These are phyloP conservation scores for Candolleomyces aberdarensis DNA, from an alignment of 768 basidiomycete genomes.

Conservation along the genomic window DNA sequence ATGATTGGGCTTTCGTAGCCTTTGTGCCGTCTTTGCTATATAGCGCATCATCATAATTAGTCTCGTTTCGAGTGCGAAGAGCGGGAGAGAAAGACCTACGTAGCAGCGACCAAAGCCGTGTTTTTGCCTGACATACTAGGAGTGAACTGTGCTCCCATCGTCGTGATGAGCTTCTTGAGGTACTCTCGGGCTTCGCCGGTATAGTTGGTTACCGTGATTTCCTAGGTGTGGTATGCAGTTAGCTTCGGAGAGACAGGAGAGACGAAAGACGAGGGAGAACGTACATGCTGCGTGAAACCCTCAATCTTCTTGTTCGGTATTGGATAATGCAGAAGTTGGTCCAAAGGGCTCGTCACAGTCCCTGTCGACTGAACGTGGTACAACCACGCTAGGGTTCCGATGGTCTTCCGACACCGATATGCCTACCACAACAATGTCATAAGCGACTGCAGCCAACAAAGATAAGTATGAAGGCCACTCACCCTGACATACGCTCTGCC, in stretches of 20 bases:
- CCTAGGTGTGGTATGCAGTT: constrained; percentile 32
- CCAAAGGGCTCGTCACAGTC: constrained; percentile 56
- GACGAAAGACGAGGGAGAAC: constrained; percentile 21
- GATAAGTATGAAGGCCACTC: constrained; percentile 9
- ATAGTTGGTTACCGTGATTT: constrained; percentile 86
- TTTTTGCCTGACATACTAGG: constrained; percentile 77
- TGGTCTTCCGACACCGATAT: constrained; percentile 48
- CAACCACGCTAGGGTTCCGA: constrained; percentile 83
- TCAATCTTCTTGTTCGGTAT: constrained; percentile 59
- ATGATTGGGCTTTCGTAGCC: constrained; percentile 66
- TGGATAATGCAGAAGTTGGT: constrained; percentile 84
- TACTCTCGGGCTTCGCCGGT: constrained; percentile 86
- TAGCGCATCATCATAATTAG: not conserved
- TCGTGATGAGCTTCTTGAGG: constrained; percentile 74
- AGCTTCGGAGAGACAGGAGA: not conserved
- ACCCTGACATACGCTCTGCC: constrained; percentile 74
- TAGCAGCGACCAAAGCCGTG: constrained; percentile 80
- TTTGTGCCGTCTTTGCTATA: constrained; percentile 51
- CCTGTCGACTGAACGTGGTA: constrained; percentile 73
- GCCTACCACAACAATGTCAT: constrained; percentile 44
- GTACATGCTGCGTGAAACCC: constrained; percentile 59
- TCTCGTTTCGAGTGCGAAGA: not conserved
- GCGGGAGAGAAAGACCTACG: constrained; percentile 43
- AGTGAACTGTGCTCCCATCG: constrained; percentile 79
- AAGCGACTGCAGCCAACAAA: not conserved